Base-by-base conservation (phyloP, 2,329 filamentous ascomycete species). In the Nigrospora oryzae region DNA sequence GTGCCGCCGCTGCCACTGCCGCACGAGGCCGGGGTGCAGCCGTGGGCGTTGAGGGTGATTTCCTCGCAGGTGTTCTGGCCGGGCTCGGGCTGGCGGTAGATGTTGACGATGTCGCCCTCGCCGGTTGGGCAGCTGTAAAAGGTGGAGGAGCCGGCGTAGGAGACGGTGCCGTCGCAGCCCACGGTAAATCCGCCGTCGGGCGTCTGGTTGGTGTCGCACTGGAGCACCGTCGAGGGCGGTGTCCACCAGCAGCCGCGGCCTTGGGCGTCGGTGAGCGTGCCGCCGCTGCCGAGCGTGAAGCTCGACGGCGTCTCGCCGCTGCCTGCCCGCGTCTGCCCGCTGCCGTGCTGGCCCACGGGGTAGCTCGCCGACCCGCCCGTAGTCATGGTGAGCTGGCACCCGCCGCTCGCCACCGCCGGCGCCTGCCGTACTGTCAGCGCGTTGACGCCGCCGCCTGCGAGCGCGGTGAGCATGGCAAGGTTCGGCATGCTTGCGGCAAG, bases 241-340 rank as follows among this genome's bases (percentile, higher is more conserved):
- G 81, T 84, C 55, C 83, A 64, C 61, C 83, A 80, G 56, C 82
- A 85, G 17, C 81, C 79, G 46, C 76, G 69, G 38, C 74, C 74
- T 39, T 68, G 67, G 38, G 63, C 59, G 56, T 84, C 81, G 16
- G 67, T 74, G 48, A 86, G 69, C 19, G 74, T 72, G 31, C 39
- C 39, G 14, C 67, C 65, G 50, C 71, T 66, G n/a, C n/a, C n/a
- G 52, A 84, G 70, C 46, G 70, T 79, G 58, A 76, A 84, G 11
- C 69, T 65, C 13, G 69, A 69, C 39, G 69, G 56, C 4, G 63
- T 49, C 12, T 76, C 59, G 23, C 63, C 64, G 36, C 74, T 73
- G 33, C 75, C 74, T 36, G 82, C 69, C 41, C 79, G 71, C 55
- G 72, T 74, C 63, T 85, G 81, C 10, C 83, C 82, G 58, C 83